Evolutionary conservation across 2,329 filamentous ascomycete genomes (phyloP).

Genomic region (Claviceps maximensis): DNA sequence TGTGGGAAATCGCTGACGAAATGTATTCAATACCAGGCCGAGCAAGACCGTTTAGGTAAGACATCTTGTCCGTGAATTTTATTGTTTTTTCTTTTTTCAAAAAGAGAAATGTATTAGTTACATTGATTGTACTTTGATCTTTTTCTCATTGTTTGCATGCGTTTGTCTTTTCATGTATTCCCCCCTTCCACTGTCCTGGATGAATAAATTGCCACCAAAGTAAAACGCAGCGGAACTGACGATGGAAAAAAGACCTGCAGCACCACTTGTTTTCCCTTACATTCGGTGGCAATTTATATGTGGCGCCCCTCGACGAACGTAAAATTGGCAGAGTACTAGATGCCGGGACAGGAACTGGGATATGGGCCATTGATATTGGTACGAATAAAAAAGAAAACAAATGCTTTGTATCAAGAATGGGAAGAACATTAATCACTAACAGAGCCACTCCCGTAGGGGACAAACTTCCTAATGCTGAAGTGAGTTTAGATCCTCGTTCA

Average conservation of each 20-base stretch:
- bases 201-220: too few relatives aligned
- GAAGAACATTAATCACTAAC: background rate
- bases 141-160: too few relatives aligned
- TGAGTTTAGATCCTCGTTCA: background rate
- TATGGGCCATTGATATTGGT: conserved; percentile 33
- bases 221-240: background rate
- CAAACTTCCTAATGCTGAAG: conserved; percentile 11
- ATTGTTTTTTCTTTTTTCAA: too few relatives aligned
- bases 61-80: too few relatives aligned
- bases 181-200: too few relatives aligned
- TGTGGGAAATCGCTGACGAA: background rate
- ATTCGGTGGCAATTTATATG: conserved; percentile 16
- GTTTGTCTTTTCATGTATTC: background rate
- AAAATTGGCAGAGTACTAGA: conserved; percentile 25
- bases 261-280: conserved; percentile 23
- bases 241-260: conserved; percentile 17
- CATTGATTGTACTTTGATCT: too few relatives aligned
- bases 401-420: too few relatives aligned
- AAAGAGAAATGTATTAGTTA: too few relatives aligned
- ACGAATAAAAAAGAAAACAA: background rate
- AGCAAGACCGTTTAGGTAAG: conserved; percentile 19
- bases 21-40: conserved; percentile 8
- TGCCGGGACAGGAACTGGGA: conserved; percentile 35
- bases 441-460: background rate
- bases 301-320: conserved; percentile 14